Percentiles rank a stretch among this genome's conserved stretches.
These are phyloP conservation scores for Exsudoporus floridanus DNA, from an alignment of 1,284 basidiomycete species.

Conservation along the genomic window DNA sequence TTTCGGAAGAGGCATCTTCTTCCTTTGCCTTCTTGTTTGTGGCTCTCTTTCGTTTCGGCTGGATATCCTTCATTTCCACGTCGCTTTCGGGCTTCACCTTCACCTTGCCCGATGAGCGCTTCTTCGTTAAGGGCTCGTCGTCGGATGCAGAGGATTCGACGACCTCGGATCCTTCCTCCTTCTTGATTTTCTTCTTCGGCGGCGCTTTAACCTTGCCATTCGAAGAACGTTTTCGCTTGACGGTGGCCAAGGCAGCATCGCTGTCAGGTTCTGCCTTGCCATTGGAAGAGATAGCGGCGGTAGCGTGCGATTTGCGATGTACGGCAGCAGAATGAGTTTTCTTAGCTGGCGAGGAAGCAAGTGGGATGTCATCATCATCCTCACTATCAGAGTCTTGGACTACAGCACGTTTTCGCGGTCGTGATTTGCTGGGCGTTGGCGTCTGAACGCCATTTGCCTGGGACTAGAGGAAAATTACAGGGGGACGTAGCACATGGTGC, in stretches of 20 bases:
- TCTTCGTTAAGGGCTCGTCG: conserved; percentile 46
- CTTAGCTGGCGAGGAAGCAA: conserved; percentile 70
- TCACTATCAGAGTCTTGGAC: conserved; percentile 56
- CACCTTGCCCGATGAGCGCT: conserved; percentile 47
- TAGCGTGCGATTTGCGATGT: conserved; percentile 42
- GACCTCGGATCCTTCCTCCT: conserved; percentile 47
- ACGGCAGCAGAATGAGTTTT: conserved; percentile 42
- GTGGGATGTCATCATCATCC: conserved; percentile 72
- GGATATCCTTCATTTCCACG: conserved; percentile 45
- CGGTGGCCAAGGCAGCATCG: conserved; percentile 35
- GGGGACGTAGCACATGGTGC: conserved; percentile 7
- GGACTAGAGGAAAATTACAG: conserved; percentile 37
- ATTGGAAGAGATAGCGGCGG: conserved; percentile 37
- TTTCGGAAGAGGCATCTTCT: conserved; percentile 27
- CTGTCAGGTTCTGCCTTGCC: conserved; percentile 42
- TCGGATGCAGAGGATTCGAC: conserved; percentile 39
- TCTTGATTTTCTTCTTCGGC: conserved; percentile 67
- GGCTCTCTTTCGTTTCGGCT: conserved; percentile 46
- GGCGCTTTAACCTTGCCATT: conserved; percentile 48
- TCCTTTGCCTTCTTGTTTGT: conserved; percentile 41
- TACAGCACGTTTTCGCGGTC: conserved; percentile 61
- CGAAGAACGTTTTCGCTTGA: conserved; percentile 39
- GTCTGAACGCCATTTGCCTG: conserved; percentile 42
- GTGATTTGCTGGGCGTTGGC: conserved; percentile 49
- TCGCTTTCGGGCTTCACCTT: conserved; percentile 57